Evolutionary conservation across 176 grass and related monocot species (phyloP).

Genomic region (Ensete glaucum): DNA sequence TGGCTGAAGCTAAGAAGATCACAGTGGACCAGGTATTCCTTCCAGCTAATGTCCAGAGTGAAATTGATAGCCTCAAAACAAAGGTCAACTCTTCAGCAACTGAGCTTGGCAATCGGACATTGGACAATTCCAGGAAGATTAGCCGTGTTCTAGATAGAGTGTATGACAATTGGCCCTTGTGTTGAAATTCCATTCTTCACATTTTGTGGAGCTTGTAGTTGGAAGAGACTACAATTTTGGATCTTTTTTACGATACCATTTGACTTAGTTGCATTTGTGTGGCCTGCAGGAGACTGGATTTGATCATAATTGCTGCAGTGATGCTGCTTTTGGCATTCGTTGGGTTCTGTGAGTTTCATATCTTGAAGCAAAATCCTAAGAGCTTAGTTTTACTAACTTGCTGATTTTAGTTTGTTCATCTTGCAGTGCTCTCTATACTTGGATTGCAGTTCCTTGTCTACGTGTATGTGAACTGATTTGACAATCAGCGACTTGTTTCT

Average conservation of each 20-base stretch:
- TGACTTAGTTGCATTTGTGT: background rate
- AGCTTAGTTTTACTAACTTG: background rate
- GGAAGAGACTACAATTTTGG: too few species aligned
- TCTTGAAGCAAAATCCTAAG: too few species aligned
- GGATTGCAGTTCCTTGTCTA: constrained; percentile 63
- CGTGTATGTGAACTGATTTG: constrained; percentile 45
- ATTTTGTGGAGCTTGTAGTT: too few species aligned
- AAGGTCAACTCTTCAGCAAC: constrained; percentile 52
- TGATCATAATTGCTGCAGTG: constrained; percentile 38
- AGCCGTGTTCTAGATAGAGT: constrained; percentile 35
- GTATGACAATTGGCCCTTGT: constrained; percentile 20
- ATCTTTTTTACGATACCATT: too few species aligned
- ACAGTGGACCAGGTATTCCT: constrained; percentile 61
- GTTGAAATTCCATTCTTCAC: background rate
- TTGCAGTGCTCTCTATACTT: constrained; percentile 70
- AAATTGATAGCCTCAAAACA: constrained; percentile 46
- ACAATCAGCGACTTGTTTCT: background rate
- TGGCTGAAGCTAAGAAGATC: constrained; percentile 56
- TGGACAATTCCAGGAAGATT: constrained; percentile 53
- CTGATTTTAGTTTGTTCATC: background rate
- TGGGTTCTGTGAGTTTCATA: constrained; percentile 65
- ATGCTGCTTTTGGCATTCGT: constrained; percentile 57
- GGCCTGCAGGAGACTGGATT: constrained; percentile 33
- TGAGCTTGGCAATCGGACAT: constrained; percentile 27
- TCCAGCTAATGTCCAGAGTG: constrained; percentile 39